phyloP scores from a whole-genome alignment of 306 rosid genomes.

The Malus asiatica region DNA sequence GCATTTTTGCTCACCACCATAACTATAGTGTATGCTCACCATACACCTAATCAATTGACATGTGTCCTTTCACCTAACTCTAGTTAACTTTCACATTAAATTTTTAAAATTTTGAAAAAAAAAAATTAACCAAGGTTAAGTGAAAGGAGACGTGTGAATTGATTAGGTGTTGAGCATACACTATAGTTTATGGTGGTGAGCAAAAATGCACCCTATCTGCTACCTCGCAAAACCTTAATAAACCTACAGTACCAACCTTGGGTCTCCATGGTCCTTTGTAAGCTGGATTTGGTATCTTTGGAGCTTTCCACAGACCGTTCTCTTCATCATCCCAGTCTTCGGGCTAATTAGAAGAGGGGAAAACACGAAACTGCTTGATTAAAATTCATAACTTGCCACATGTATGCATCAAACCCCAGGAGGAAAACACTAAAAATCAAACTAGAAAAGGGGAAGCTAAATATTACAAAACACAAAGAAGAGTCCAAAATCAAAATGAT shows the following conservation, averaged over 20 bases:
- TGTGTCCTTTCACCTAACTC: too few species aligned
- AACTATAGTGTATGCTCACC: too few species aligned
- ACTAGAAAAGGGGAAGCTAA: background rate
- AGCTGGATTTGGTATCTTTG: constrained; percentile 88
- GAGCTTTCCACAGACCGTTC: constrained; percentile 78
- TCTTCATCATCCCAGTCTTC: constrained; percentile 87
- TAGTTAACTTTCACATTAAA: too few species aligned
- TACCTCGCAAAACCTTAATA: constrained; percentile 17
- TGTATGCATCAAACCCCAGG: background rate
- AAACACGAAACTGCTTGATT: background rate
- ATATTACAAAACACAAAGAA: background rate
- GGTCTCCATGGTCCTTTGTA: constrained; percentile 95
- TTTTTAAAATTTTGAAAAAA: too few species aligned
- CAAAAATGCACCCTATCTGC: background rate
- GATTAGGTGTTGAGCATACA: too few species aligned
- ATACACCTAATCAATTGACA: too few species aligned
- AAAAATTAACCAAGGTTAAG: too few species aligned
- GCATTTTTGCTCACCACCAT: too few species aligned
- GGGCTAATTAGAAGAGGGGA: constrained; percentile 47
- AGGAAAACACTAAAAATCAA: background rate
- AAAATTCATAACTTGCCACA: background rate
- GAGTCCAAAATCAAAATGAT: background rate
- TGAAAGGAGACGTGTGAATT: too few species aligned
- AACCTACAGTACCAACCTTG: constrained; percentile 66
- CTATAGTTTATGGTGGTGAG: too few species aligned